These are phyloP conservation scores for Musa balbisiana DNA, from an alignment of 202 grass and related monocot species.

Conservation along the genomic window DNA sequence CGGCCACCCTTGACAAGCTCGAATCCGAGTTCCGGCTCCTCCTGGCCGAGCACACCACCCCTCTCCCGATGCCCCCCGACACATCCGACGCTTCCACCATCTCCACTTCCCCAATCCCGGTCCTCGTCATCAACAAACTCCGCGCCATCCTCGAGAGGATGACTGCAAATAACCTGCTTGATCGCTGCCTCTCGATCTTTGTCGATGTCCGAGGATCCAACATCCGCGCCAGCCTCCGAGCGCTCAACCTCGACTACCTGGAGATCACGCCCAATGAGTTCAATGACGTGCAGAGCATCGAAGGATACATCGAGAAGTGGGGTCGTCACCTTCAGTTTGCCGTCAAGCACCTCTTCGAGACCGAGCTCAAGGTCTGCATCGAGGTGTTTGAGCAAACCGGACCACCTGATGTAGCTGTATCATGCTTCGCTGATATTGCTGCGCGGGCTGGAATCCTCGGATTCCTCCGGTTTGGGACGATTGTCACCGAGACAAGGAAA, in stretches of 20 bases:
- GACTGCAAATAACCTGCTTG: slow-evolving; percentile 42
- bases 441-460: slow-evolving; percentile 53
- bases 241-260: slow-evolving; percentile 61
- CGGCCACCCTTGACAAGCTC: slow-evolving; percentile 55
- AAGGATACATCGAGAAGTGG: slow-evolving; percentile 48
- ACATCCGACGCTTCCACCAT: slow-evolving; percentile 6
- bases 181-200: slow-evolving; percentile 37
- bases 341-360: slow-evolving; percentile 61
- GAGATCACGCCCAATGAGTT: slow-evolving; percentile 20
- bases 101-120: slow-evolving; percentile 30
- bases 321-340: slow-evolving; percentile 67
- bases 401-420: slow-evolving; percentile 25
- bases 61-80: slow-evolving; percentile 36
- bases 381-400: slow-evolving; percentile 52
- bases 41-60: slow-evolving; percentile 44
- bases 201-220: slow-evolving; percentile 45
- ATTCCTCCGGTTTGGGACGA: slow-evolving; percentile 66
- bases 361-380: slow-evolving; percentile 51
- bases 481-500: slow-evolving; percentile 60
- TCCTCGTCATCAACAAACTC: slow-evolving; percentile 44
- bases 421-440: slow-evolving; percentile 68
- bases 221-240: slow-evolving; percentile 45
- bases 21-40: slow-evolving; percentile 55
- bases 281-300: slow-evolving; percentile 47
- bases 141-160: slow-evolving; percentile 57